Conservation (phyloP, 2,329 filamentous ascomycete genomes). For the Alternaria alternata region DNA sequence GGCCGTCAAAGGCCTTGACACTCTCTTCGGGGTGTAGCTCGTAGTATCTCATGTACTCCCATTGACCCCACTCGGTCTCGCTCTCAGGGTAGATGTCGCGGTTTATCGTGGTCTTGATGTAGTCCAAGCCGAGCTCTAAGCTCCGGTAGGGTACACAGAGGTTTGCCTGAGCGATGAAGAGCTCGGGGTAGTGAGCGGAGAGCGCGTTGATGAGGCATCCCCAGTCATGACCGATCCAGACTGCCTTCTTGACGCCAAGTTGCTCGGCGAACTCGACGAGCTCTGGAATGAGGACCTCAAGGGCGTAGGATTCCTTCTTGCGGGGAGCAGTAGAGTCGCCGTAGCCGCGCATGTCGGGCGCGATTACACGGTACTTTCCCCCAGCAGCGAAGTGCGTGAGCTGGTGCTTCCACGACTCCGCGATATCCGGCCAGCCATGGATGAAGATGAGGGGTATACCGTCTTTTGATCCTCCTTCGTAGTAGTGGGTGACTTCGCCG, state of each 20-base stretch:
- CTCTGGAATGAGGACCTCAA: constrained; percentile 37
- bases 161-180: constrained; percentile 38
- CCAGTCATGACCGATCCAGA: constrained; percentile 62
- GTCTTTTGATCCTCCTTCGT: constrained; percentile 30
- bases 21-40: constrained; percentile 28
- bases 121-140: constrained; percentile 53
- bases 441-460: constrained; percentile 38
- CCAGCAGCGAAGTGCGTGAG: constrained; percentile 41
- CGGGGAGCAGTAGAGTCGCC: constrained; percentile 43
- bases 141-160: constrained; percentile 53
- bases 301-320: constrained; percentile 40
- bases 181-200: constrained; percentile 43
- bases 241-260: constrained; percentile 49
- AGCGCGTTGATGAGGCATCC: constrained; percentile 44
- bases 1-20: constrained; percentile 29
- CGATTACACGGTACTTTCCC: constrained; percentile 36
- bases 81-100: constrained; percentile 57
- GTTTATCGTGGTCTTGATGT: constrained; percentile 49
- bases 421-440: constrained; percentile 49
- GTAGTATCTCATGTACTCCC: constrained; percentile 48
- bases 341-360: constrained; percentile 48
- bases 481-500: constrained; percentile 35
- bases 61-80: constrained; percentile 52
- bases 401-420: constrained; percentile 48
- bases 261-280: constrained; percentile 53